Evolutionary conservation across 1,139 yeast genomes (phyloP).

Genomic region (Debaryomyces sp.): DNA sequence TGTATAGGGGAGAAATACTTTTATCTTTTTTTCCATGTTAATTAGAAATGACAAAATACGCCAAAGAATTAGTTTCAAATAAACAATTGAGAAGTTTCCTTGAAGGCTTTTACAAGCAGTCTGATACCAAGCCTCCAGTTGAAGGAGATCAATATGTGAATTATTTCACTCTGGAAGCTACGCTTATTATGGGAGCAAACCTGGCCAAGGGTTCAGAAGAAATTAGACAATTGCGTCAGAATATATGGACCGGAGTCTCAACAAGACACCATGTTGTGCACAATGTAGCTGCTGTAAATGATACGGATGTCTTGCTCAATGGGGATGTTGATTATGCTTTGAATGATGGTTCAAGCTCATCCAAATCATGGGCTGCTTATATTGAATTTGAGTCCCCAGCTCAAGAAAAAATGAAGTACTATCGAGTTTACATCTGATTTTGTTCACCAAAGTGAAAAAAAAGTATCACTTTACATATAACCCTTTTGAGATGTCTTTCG

Average conservation of each 20-base stretch:
- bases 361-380: slow-evolving; percentile 23
- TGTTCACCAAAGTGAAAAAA: slow-evolving; percentile 11
- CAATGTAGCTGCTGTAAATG: slow-evolving; percentile 18
- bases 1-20: neutral
- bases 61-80: slow-evolving; percentile 10
- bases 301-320: slow-evolving; percentile 16
- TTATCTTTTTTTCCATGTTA: neutral
- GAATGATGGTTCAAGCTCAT: slow-evolving; percentile 19
- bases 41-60: slow-evolving; percentile 9
- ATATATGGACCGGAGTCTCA: slow-evolving; percentile 20
- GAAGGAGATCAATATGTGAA: slow-evolving; percentile 20
- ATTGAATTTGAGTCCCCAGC: slow-evolving; percentile 15
- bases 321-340: slow-evolving; percentile 26
- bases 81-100: slow-evolving; percentile 17
- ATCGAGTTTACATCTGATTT: slow-evolving; percentile 25
- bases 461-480: too few species aligned
- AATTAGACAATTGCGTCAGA: slow-evolving; percentile 20
- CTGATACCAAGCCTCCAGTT: slow-evolving; percentile 23
- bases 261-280: slow-evolving; percentile 23
- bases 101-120: slow-evolving; percentile 19
- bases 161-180: slow-evolving; percentile 18
- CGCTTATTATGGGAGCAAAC: slow-evolving; percentile 20
- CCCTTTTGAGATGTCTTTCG: neutral
- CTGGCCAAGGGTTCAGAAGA: slow-evolving; percentile 14
- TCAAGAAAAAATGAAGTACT: slow-evolving; percentile 18